Evolutionary conservation across 345 rosid genomes (phyloP).

Genomic region (Mangifera indica): DNA sequence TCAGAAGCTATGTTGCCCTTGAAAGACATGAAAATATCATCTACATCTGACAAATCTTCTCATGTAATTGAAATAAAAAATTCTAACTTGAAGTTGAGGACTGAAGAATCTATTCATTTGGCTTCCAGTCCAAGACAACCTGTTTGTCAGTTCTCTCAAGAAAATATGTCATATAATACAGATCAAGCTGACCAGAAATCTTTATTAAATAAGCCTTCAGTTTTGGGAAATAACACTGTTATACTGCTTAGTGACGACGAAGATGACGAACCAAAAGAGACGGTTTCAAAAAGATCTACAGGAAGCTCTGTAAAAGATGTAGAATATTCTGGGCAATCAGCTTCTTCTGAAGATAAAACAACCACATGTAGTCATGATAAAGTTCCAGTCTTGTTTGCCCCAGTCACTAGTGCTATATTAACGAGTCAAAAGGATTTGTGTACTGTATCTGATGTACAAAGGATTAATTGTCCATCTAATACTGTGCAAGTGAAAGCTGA

Average conservation of each 20-base stretch:
- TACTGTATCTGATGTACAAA: slow-evolving; percentile 35
- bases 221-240: slow-evolving; percentile 37
- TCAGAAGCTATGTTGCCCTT: slow-evolving; percentile 28
- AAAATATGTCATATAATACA: slow-evolving; percentile 30
- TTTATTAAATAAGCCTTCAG: slow-evolving; percentile 38
- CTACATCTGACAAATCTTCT: slow-evolving; percentile 26
- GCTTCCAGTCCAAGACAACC: slow-evolving; percentile 33
- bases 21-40: slow-evolving; percentile 28
- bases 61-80: slow-evolving; percentile 22
- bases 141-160: slow-evolving; percentile 39
- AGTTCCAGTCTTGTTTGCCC: slow-evolving; percentile 21
- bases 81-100: slow-evolving; percentile 23
- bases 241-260: slow-evolving; percentile 87
- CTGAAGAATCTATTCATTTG: slow-evolving; percentile 32
- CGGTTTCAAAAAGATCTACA: slow-evolving; percentile 32
- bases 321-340: slow-evolving; percentile 36
- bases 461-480: slow-evolving; percentile 31
- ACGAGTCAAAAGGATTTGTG: slow-evolving; percentile 28
- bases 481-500: slow-evolving; percentile 31
- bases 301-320: slow-evolving; percentile 22
- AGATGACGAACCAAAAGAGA: slow-evolving; percentile 48
- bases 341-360: slow-evolving; percentile 27
- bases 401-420: slow-evolving; percentile 26
- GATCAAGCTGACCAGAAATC: slow-evolving; percentile 24
- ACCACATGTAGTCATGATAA: slow-evolving; percentile 25